Conservation (phyloP, 768 basidiomycete genomes). For the Rubroboletus satanas region DNA sequence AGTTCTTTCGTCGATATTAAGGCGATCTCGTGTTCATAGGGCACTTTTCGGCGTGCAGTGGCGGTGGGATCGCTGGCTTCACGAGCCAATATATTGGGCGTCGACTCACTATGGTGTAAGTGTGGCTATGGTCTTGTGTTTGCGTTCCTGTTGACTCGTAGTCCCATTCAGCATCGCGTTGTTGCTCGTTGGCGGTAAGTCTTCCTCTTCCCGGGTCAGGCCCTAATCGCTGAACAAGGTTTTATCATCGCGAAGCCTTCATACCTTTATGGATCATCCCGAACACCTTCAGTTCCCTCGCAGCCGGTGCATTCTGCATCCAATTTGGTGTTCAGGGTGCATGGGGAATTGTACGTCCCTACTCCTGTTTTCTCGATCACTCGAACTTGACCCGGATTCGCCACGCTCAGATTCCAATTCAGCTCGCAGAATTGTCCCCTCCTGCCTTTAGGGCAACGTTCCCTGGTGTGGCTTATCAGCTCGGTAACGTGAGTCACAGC, state of each 20-base stretch:
- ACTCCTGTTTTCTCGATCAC: not conserved
- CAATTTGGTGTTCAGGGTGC: conserved; percentile 90
- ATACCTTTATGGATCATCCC: conserved; percentile 88
- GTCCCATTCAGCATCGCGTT: conserved; percentile 17
- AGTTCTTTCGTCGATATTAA: conserved; percentile 21
- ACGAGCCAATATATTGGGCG: conserved; percentile 75
- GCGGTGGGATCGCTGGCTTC: conserved; percentile 68
- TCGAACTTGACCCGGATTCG: not conserved
- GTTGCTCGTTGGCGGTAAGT: conserved; percentile 24
- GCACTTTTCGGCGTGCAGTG: conserved; percentile 28
- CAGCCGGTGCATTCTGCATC: conserved; percentile 82
- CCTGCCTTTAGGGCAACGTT: conserved; percentile 87
- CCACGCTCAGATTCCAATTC: conserved; percentile 60
- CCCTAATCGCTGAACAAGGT: not conserved
- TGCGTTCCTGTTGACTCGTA: not conserved
- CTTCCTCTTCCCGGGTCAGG: conserved; percentile 44
- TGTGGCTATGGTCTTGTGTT: not conserved
- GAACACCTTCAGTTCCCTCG: conserved; percentile 54
- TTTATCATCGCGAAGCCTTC: conserved; percentile 31
- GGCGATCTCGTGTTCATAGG: not conserved
- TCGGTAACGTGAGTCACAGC: conserved; percentile 53
- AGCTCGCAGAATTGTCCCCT: conserved; percentile 79
- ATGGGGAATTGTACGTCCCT: conserved; percentile 71
- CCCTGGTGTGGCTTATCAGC: conserved; percentile 80
- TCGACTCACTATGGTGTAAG: conserved; percentile 64